A percentile compares a stretch with the other conserved stretches of the same genome.
Evolutionary conservation across 192 early-diverging fungal genomes (phyloP).

Genomic region (Coemansia sp.): DNA sequence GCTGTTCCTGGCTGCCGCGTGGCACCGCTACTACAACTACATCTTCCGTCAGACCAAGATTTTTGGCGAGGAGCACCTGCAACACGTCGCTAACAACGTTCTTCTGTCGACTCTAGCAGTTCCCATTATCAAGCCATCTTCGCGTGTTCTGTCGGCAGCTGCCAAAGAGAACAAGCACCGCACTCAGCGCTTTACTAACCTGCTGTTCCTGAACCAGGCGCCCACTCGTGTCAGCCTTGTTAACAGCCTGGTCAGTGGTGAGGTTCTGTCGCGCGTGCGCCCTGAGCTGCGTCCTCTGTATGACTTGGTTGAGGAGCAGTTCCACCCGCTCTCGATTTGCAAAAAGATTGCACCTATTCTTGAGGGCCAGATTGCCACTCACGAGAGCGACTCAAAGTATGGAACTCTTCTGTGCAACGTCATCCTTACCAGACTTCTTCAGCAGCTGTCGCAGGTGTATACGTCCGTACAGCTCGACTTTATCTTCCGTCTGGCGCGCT

Average conservation of each 20-base stretch:
- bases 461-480: conserved; percentile 94
- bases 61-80: conserved; percentile 82
- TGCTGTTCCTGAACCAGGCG: conserved; percentile 78
- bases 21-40: conserved; percentile 85
- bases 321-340: conserved; percentile 98
- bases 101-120: conserved; percentile 93
- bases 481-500: conserved; percentile 82
- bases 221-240: conserved; percentile 90
- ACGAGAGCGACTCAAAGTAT: conserved; percentile 82
- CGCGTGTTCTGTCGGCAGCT: conserved; percentile 66
- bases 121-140: conserved; percentile 88
- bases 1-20: conserved; percentile 96
- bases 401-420: conserved; percentile 93
- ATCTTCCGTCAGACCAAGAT: conserved; percentile 77
- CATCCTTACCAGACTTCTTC: conserved; percentile 94
- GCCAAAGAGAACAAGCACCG: conserved; percentile 78
- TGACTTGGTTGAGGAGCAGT: conserved; percentile 95
- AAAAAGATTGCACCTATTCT: conserved; percentile 93
- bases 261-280: conserved; percentile 78
- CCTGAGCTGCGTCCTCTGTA: conserved; percentile 91
- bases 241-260: conserved; percentile 85
- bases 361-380: conserved; percentile 58
- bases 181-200: conserved; percentile 74
- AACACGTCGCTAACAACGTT: conserved; percentile 86
- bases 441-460: conserved; percentile 98